Evolutionary conservation across 805 yeast genomes (phyloP), one percentile per base, ranked within the genome.

Genomic region (Schwanniomyces sp.): DNA sequence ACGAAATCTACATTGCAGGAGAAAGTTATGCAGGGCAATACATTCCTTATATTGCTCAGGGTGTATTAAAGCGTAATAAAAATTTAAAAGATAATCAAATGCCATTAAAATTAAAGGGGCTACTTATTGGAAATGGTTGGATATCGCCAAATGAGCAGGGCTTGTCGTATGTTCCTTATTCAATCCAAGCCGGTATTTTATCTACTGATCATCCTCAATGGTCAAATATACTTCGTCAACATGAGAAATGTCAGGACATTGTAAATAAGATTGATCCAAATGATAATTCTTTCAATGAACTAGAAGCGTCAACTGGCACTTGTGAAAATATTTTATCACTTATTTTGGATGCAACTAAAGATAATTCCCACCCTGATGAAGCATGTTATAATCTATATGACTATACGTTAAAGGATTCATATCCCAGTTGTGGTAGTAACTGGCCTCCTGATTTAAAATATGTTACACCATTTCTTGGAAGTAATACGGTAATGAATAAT

Each of bases 21-120:
- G 99, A 94, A 70, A 88, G 96, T 54, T 94, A 86, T 68, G 98
- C 98, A 1, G 99, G 99, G 17, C 97, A 94, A 63, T 94, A 90
- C 62, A 87, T 94, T 45, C 98, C 99, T 0, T 88, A 86, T 64
- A 80, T 91, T 50, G 95, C 92, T 0, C 71, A 79, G 34, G 82
- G 80, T 1, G 73, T 92, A 5, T 55, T 81, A 41, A 68, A 74
- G 2, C 68, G 78, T 34, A 80, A 84, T 58, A 54, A 58, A 9
- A 44, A 52, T 7, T 44, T 54, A 12, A 30, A 39, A 2, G 55
- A 53, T 6, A 49, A 47, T 5, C 48, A 53, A 28, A 59, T 34
- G 39, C 60, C 41, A 53, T 68, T 69, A 16, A 72, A 84, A 46
- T 63, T 91, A 48, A 73, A 79, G 50, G 94, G 92, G 0, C 62